Evolutionary conservation across 1,284 basidiomycete genomes (phyloP).

Genomic region (Malassezia slooffiae): DNA sequence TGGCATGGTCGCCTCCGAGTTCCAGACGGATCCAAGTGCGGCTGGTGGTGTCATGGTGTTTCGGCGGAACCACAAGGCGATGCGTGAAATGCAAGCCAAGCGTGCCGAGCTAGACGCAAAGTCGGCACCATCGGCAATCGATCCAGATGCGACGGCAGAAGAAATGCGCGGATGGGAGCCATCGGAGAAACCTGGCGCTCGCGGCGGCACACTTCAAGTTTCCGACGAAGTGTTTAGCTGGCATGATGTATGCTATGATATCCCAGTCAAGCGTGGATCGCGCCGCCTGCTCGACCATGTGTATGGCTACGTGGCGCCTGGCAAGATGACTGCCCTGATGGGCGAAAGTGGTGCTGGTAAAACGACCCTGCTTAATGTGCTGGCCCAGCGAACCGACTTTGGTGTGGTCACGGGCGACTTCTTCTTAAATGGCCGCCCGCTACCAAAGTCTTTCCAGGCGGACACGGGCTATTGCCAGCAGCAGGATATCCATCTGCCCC

Average conservation of each 20-base stretch:
- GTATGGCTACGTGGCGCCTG: constrained; percentile 21
- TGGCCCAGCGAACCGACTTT: constrained; percentile 19
- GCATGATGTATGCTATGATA: constrained; percentile 23
- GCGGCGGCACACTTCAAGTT: too few relatives aligned
- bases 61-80: too few relatives aligned
- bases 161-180: constrained; percentile 10
- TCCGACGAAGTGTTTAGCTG: too few relatives aligned
- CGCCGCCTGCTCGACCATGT: constrained; percentile 47
- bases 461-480: constrained; percentile 23
- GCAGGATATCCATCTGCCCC: constrained; percentile 20
- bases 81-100: too few relatives aligned
- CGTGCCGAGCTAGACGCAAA: constrained; percentile 13
- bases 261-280: constrained; percentile 20
- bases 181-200: constrained; percentile 1
- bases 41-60: constrained; percentile 33
- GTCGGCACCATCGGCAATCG: constrained; percentile 12
- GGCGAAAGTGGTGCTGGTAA: constrained; percentile 29
- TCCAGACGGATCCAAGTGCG: constrained; percentile 29
- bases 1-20: constrained; percentile 28
- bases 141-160: constrained; percentile 9
- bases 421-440: constrained; percentile 15
- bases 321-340: constrained; percentile 27
- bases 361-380: constrained; percentile 26
- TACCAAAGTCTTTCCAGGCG: constrained; percentile 23
- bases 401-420: constrained; percentile 21